A percentile compares a stretch with the other conserved stretches of the same genome.
These are phyloP conservation scores for Dactylellina drechsleri DNA, from an alignment of 2,329 filamentous ascomycete genomes.

Conservation along the genomic window DNA sequence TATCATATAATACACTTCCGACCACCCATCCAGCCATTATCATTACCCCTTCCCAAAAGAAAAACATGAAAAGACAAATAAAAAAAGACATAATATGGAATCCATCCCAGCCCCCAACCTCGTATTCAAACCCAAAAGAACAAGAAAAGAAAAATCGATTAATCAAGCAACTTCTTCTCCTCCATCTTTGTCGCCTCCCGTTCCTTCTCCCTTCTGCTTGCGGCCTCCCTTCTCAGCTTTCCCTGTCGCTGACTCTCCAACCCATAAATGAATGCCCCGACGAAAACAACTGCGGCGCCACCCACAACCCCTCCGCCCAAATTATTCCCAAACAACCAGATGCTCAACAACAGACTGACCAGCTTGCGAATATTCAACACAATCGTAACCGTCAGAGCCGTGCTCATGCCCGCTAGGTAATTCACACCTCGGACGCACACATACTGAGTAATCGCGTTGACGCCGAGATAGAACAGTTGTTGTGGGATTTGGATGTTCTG, in stretches of 20 bases:
- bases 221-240: slow-evolving; percentile 45
- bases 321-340: slow-evolving; percentile 91
- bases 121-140: not conserved
- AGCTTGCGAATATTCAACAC: slow-evolving; percentile 95
- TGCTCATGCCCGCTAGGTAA: slow-evolving; percentile 85
- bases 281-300: slow-evolving; percentile 87
- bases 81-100: not conserved
- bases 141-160: not conserved
- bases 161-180: slow-evolving; percentile 42
- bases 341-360: slow-evolving; percentile 87
- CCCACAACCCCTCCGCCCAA: slow-evolving; percentile 79
- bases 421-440: slow-evolving; percentile 96
- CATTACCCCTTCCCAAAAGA: not conserved
- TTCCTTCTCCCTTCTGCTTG: slow-evolving; percentile 32
- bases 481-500: slow-evolving; percentile 68
- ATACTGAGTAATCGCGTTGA: slow-evolving; percentile 90
- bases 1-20: not conserved
- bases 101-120: not conserved
- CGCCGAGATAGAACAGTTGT: slow-evolving; percentile 75
- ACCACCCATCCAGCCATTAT: not conserved
- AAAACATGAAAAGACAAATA: not conserved
- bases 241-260: slow-evolving; percentile 67
- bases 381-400: slow-evolving; percentile 94
- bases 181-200: slow-evolving; percentile 24
- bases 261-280: slow-evolving; percentile 89